Conservation (phyloP, 176 grass and related monocot species). For the Hordeum marinum region DNA sequence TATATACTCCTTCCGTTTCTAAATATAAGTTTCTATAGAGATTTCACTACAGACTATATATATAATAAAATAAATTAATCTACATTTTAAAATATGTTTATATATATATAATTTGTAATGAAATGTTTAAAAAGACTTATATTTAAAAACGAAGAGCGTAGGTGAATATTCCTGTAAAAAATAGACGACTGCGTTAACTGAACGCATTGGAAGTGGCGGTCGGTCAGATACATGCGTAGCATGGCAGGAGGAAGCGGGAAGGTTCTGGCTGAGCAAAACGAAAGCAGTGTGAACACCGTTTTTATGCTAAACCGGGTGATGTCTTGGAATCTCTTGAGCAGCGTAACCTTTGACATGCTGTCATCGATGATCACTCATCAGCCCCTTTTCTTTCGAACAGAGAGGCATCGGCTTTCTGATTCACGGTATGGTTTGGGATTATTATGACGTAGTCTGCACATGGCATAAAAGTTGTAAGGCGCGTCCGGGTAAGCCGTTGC, state of each 20-base stretch:
- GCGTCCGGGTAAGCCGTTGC: not conserved
- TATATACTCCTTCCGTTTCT: no score
- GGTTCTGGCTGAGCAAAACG: not conserved
- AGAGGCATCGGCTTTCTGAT: not conserved
- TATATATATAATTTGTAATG: no score
- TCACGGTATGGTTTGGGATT: not conserved
- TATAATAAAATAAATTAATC: no score
- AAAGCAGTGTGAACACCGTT: slow-evolving; percentile 26
- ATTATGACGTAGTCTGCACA: not conserved
- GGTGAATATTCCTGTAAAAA: not conserved
- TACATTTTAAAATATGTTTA: no score
- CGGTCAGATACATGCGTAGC: not conserved
- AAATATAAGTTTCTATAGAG: no score
- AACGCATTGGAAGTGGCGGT: not conserved
- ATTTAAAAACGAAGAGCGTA: no score
- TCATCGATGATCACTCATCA: not conserved
- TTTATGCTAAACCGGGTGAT: not conserved
- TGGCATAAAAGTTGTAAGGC: slow-evolving; percentile 9
- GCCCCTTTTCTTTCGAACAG: not conserved
- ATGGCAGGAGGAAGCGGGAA: not conserved
- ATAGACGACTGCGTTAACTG: not conserved
- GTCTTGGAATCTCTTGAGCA: not conserved
- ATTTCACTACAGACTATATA: no score
- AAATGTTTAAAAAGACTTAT: no score
- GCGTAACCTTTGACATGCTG: slow-evolving; percentile 2